Evolutionary conservation across 2,329 filamentous ascomycete genomes (phyloP).

Genomic region (Trichoderma pleuroti): DNA sequence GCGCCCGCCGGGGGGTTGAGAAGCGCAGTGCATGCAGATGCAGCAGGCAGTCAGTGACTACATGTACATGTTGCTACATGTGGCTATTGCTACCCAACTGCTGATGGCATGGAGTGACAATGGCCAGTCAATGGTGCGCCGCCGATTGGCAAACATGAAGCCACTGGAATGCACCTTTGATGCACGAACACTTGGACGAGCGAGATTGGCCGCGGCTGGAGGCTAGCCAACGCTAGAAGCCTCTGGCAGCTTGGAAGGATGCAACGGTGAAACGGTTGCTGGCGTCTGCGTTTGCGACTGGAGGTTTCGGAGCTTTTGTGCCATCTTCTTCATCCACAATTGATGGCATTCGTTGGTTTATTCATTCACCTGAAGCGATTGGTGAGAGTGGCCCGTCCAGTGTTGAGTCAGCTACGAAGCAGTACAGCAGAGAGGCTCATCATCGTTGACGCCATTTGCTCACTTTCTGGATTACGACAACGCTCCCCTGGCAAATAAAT

Average conservation of each 20-base stretch:
- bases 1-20: neutral
- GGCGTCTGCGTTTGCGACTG: neutral
- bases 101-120: neutral
- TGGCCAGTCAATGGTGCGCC: neutral
- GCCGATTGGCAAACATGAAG: constrained; percentile 1
- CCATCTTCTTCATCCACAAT: neutral
- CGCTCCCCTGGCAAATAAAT: neutral
- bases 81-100: neutral
- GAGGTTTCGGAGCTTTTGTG: neutral
- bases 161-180: neutral
- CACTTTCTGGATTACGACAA: neutral
- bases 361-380: neutral
- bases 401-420: too few species aligned
- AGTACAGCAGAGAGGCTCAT: neutral
- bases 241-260: neutral
- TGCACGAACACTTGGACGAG: constrained; percentile 11
- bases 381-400: neutral
- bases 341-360: neutral
- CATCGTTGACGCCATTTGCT: neutral
- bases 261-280: neutral
- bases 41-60: neutral
- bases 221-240: neutral
- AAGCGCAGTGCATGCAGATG: neutral
- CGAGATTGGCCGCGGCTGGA: neutral
- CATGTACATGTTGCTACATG: too few species aligned